Conservation (phyloP, 768 basidiomycete genomes). For the Tulasnella sp. region DNA sequence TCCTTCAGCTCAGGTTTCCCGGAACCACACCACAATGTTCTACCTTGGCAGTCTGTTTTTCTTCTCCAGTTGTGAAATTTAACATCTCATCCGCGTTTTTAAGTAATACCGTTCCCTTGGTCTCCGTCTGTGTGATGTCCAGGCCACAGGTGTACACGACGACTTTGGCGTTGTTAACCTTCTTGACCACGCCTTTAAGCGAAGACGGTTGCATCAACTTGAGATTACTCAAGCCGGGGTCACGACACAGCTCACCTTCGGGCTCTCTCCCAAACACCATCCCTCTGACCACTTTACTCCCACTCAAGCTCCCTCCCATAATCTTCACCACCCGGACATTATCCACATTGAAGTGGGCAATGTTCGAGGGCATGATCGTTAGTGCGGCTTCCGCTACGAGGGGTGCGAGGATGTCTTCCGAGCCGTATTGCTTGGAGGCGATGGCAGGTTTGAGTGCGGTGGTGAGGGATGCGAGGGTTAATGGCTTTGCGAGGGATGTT, state of each 20-base stretch:
- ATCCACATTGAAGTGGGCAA: constrained; percentile 93
- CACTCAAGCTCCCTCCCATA: constrained; percentile 81
- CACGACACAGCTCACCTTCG: constrained; percentile 49
- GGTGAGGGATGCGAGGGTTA: constrained; percentile 57
- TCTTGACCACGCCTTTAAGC: constrained; percentile 62
- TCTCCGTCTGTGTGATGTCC: constrained; percentile 94
- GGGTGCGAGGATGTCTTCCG: constrained; percentile 67
- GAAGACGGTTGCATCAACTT: background rate
- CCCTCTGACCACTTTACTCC: constrained; percentile 82
- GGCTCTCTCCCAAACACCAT: constrained; percentile 98
- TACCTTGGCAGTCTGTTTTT: constrained; percentile 87
- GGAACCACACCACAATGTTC: background rate
- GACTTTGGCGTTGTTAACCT: constrained; percentile 77
- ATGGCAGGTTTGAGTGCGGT: constrained; percentile 82
- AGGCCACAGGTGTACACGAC: constrained; percentile 90
- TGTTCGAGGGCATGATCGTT: constrained; percentile 79
- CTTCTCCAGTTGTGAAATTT: constrained; percentile 92
- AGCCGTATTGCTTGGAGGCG: constrained; percentile 95
- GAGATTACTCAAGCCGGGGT: background rate
- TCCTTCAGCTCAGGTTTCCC: background rate
- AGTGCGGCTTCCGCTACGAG: constrained; percentile 91
- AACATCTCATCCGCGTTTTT: constrained; percentile 95
- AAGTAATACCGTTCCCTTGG: constrained; percentile 94
- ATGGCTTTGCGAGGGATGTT: constrained; percentile 57
- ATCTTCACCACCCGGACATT: constrained; percentile 98